Percentiles rank a stretch among this genome's conserved stretches.
Evolutionary conservation across 345 rosid species (phyloP).

Genomic region (Eucalyptus leucophloia): DNA sequence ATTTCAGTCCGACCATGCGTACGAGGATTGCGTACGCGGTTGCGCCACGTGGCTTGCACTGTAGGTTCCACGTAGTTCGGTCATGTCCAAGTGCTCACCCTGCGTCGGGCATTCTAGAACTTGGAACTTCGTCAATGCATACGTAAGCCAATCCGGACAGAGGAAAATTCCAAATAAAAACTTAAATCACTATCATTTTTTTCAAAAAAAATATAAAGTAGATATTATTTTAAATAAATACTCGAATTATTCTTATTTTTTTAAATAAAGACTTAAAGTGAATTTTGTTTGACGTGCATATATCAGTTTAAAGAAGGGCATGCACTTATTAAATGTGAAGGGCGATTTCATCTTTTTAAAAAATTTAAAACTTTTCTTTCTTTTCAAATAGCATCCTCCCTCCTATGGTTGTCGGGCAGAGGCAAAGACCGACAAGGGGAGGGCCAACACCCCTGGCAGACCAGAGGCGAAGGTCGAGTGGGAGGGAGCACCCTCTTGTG

Average conservation of each 20-base stretch:
- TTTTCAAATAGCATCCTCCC: too few species aligned
- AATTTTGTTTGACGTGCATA: rapidly evolving
- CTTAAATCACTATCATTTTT: rapidly evolving
- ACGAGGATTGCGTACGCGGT: neutral
- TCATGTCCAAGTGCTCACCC: neutral
- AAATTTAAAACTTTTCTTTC: too few species aligned
- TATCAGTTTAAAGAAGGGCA: too few species aligned
- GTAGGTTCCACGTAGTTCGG: neutral
- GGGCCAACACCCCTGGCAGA: too few species aligned
- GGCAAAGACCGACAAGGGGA: too few species aligned
- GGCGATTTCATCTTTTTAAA: too few species aligned
- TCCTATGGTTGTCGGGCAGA: too few species aligned
- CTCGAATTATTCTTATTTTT: rapidly evolving
- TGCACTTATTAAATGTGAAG: too few species aligned
- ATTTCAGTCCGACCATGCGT: neutral
- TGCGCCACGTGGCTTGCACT: neutral
- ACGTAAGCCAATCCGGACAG: neutral
- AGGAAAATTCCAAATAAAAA: neutral
- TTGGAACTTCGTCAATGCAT: neutral
- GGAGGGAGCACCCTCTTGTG: too few species aligned
- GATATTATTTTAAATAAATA: rapidly evolving
- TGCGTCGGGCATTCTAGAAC: neutral
- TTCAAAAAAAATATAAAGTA: rapidly evolving
- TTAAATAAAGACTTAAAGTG: rapidly evolving
- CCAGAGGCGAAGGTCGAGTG: too few species aligned